Evolutionary conservation across 2,329 filamentous ascomycete genomes (phyloP), one percentile per base, ranked within the genome.

Genomic region (Beauveria australis): DNA sequence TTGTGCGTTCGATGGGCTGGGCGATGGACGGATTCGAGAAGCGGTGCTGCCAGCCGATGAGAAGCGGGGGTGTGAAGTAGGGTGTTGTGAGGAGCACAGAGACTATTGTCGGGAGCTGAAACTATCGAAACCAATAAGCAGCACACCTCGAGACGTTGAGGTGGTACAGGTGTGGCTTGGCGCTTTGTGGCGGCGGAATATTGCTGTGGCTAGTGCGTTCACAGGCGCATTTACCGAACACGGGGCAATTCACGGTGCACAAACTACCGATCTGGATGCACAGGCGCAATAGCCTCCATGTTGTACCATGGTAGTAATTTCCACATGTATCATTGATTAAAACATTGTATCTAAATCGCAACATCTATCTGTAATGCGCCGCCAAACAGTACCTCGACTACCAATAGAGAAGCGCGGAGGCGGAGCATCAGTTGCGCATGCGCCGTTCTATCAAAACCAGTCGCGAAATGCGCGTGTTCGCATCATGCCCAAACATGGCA

Each of bases 271-370:
- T 22, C 26, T 7, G 19, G 30, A 16, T n/a, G 28, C 4, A 19
- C 33, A 37, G 14, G 14, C 19, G 22, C 19, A 48, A 18, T 30
- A 19, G 9, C 12, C n/a, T 47, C 12, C 19, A 19, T 3, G n/a
- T 16, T 14, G 7, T 18, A 12, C 19, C 33, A n/a, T 6, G 43
- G n/a, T 41, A 51, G 19, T 19, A 58, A 43, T 60, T 40, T 22
- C 43, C 28, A 60, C 49, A 48, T 54, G 43, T 30, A 60, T 60
- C 58, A 60, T 60, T 41, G 40, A 60, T 60, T 60, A 60, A 60
- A 59, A 60, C 51, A 47, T 54, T 48, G 28, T 60, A 60, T 60
- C 41, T 60, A 54, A 53, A 47, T 40, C 58, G 51, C 49, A 54
- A 48, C 48, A 40, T 53, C 58, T 60, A 53, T 47, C 49, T 53